These are phyloP conservation scores for Bruguiera hainesii DNA, from an alignment of 441 rosid species.

Conservation along the genomic window DNA sequence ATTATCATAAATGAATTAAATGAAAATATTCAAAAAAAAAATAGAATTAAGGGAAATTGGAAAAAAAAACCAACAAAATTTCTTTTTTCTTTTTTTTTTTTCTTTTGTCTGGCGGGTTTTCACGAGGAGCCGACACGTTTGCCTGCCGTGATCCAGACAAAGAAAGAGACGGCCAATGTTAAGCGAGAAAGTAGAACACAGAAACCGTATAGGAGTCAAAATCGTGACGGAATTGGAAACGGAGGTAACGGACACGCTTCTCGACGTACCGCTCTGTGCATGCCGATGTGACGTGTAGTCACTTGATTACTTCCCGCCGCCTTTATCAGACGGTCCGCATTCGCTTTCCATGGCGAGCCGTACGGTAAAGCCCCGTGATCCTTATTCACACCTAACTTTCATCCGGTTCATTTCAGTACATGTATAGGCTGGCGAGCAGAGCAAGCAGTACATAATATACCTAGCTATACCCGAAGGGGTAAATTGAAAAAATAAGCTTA, in stretches of 20 bases:
- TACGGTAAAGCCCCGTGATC: conserved; percentile 19
- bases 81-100: not conserved
- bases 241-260: conserved; percentile 10
- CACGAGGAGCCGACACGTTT: conserved; percentile 47
- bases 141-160: conserved; percentile 57
- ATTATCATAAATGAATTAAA: not conserved
- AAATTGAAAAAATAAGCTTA: too few species aligned
- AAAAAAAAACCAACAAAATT: conserved; percentile 9
- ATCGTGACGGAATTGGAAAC: conserved; percentile 21
- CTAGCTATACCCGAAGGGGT: too few species aligned
- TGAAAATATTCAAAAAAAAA: not conserved
- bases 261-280: not conserved
- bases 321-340: conserved; percentile 21
- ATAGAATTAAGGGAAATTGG: not conserved
- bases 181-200: not conserved
- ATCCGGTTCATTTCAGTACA: too few species aligned
- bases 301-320: conserved; percentile 17
- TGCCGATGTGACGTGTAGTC: conserved; percentile 21
- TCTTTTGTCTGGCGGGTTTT: conserved; percentile 33
- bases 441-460: too few species aligned
- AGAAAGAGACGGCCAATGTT: conserved; percentile 22
- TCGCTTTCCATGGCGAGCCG: not conserved
- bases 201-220: conserved; percentile 15
- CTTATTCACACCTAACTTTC: not conserved
- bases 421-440: too few species aligned